These are phyloP conservation scores for Cardiospermum halicacabum DNA, from an alignment of 345 rosid species.

Conservation along the genomic window DNA sequence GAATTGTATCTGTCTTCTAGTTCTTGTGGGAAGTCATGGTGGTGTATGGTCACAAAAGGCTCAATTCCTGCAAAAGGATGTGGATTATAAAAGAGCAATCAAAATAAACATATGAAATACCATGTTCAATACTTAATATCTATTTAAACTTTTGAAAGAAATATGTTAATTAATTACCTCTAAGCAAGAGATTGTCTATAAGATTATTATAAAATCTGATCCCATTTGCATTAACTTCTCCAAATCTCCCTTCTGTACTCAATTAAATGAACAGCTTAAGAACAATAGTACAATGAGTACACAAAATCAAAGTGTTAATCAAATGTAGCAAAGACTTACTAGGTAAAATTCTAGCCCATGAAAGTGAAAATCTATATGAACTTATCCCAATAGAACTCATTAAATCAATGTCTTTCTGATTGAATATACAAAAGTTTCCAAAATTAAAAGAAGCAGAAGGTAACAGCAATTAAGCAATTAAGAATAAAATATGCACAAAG, in stretches of 20 bases:
- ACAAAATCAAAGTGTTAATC: not conserved
- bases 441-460: not conserved
- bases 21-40: constrained; percentile 36
- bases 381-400: constrained; percentile 34
- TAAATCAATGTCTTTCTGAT: constrained; percentile 33
- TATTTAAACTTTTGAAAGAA: not conserved
- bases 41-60: constrained; percentile 42
- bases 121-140: not conserved
- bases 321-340: constrained; percentile 17
- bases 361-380: constrained; percentile 40
- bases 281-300: not conserved
- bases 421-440: not conserved
- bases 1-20: constrained; percentile 34
- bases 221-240: constrained; percentile 33
- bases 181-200: constrained; percentile 30
- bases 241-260: constrained; percentile 35
- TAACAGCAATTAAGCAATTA: not conserved
- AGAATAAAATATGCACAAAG: not conserved
- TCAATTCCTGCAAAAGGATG: constrained; percentile 30
- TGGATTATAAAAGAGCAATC: not conserved
- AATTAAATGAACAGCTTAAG: not conserved
- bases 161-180: constrained; percentile 27
- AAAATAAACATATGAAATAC: not conserved
- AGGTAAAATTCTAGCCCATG: constrained; percentile 41
- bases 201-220: constrained; percentile 33